These are phyloP conservation scores for Purpureocillium takamizusanense DNA, from an alignment of 2,329 filamentous ascomycete genomes.

Conservation along the genomic window DNA sequence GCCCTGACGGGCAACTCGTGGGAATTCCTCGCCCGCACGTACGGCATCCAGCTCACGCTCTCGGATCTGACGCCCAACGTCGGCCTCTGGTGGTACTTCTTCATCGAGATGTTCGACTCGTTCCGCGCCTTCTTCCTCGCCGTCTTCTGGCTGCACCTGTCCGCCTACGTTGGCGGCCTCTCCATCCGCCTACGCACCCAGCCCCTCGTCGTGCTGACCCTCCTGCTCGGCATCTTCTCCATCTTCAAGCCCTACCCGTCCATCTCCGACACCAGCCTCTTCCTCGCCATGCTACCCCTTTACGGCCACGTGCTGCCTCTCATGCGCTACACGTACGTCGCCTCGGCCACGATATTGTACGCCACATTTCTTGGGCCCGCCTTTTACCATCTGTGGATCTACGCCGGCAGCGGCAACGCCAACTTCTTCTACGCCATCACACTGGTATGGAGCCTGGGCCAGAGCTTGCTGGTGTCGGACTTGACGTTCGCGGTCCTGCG, in stretches of 20 bases:
- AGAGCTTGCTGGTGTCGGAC: constrained; percentile 81
- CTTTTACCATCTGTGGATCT: constrained; percentile 97
- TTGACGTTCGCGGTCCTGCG: constrained; percentile 78
- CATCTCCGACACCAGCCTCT: constrained; percentile 81
- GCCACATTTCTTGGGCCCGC: constrained; percentile 82
- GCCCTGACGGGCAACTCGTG: constrained; percentile 68
- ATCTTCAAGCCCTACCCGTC: constrained; percentile 98
- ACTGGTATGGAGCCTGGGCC: constrained; percentile 89
- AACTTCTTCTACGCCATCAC: constrained; percentile 99
- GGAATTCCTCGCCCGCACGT: constrained; percentile 83
- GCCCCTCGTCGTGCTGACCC: constrained; percentile 74
- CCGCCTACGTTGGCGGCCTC: constrained; percentile 79
- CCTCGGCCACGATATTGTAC: constrained; percentile 75
- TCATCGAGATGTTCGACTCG: constrained; percentile 98
- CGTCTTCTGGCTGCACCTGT: constrained; percentile 94
- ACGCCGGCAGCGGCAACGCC: constrained; percentile 92
- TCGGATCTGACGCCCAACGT: constrained; percentile 92
- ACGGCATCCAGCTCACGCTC: constrained; percentile 84
- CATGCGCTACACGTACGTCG: constrained; percentile 89
- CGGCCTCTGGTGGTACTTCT: constrained; percentile 99
- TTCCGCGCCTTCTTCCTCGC: constrained; percentile 96
- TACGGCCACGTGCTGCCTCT: constrained; percentile 89
- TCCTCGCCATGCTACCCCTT: constrained; percentile 71
- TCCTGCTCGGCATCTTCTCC: constrained; percentile 81
- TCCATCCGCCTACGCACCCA: constrained; percentile 76